Percentiles rank a stretch among this genome's conserved stretches.
Conservation (phyloP, 1,139 yeast genomes). For the Casaregolazyma lundiana region DNA sequence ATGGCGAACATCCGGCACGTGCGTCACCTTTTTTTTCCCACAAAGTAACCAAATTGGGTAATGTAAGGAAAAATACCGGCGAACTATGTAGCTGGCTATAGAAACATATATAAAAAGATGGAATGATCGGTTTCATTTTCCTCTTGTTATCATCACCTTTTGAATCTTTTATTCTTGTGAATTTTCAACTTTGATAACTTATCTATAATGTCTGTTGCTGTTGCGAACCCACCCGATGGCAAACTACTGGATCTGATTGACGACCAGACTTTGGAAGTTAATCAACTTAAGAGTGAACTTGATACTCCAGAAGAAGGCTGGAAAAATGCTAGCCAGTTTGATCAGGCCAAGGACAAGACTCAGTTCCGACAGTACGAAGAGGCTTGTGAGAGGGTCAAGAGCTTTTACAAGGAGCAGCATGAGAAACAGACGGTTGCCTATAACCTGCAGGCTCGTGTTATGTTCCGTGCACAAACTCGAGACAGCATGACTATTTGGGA, state of each 20-base stretch:
- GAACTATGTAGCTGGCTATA: not conserved
- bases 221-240: not conserved
- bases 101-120: not conserved
- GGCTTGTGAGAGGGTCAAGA: conserved; percentile 65
- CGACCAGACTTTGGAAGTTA: conserved; percentile 35
- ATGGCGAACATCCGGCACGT: not conserved
- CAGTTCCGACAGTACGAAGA: conserved; percentile 62
- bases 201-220: conserved; percentile 4
- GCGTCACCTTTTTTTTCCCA: not conserved
- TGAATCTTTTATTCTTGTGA: not conserved
- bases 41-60: conserved; percentile 4
- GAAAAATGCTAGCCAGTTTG: conserved; percentile 22
- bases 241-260: conserved; percentile 21
- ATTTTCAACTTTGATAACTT: not conserved
- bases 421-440: conserved; percentile 68
- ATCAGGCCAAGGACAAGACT: conserved; percentile 26
- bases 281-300: conserved; percentile 27
- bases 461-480: conserved; percentile 59
- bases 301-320: conserved; percentile 15
- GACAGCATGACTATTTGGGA: conserved; percentile 72
- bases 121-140: not conserved
- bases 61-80: conserved; percentile 8
- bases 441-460: conserved; percentile 65
- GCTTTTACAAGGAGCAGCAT: conserved; percentile 65
- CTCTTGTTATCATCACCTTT: not conserved